phyloP scores from a whole-genome alignment of 352 stramenopile species.

The Globisporangium emineosum region DNA sequence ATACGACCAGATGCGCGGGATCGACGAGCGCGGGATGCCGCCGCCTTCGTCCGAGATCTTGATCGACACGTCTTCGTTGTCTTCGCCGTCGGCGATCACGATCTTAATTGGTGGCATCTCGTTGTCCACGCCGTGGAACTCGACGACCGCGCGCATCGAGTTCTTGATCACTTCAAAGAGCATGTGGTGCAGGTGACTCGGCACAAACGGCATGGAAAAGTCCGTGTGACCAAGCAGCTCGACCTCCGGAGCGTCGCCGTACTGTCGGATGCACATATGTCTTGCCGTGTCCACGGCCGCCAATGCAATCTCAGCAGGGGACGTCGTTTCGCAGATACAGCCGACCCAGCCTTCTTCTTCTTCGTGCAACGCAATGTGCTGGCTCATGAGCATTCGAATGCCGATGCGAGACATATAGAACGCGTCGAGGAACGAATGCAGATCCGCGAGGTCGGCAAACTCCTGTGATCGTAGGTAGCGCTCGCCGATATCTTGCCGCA shows the following conservation, averaged over 20 bases:
- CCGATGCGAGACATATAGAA: constrained; percentile 99
- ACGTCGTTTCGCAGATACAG: constrained; percentile 96
- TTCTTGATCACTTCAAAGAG: constrained; percentile 98
- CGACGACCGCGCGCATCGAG: constrained; percentile 90
- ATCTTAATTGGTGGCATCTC: constrained; percentile 99
- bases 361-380: constrained; percentile 97
- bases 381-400: constrained; percentile 99
- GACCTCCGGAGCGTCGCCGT: constrained; percentile 98
- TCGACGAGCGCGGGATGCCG: constrained; percentile 97
- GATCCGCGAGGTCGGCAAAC: constrained; percentile 90
- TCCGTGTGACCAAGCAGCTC: constrained; percentile 97
- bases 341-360: constrained; percentile 84
- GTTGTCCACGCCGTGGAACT: constrained; percentile 97
- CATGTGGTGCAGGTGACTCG: constrained; percentile 97
- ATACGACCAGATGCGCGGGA: constrained; percentile 99
- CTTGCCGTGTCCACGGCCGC: constrained; percentile 97
- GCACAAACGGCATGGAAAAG: constrained; percentile 98
- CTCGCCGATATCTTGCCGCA: constrained; percentile 57
- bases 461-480: constrained; percentile 74
- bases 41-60: constrained; percentile 99
- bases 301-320: constrained; percentile 95
- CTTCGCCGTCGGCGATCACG: constrained; percentile 98
- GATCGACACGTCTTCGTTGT: constrained; percentile 99
- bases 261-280: constrained; percentile 99
- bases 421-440: constrained; percentile 98